Conservation (phyloP, 495 filamentous ascomycete genomes). For the Trichoderma asperelloides region DNA sequence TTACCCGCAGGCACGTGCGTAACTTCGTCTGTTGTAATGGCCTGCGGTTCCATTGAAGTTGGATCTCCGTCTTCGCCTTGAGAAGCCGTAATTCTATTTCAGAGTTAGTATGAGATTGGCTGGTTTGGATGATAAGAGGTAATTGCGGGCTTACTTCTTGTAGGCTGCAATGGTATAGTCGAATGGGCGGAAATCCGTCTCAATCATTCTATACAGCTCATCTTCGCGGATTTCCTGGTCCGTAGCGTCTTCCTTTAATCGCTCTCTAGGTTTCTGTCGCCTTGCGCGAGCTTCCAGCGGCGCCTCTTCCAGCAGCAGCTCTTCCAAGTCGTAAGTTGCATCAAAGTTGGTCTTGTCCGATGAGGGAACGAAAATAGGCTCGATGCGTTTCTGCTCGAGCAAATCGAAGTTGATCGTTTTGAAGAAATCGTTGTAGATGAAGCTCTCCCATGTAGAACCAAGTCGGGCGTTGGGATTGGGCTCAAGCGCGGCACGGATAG, state of each 20-base stretch:
- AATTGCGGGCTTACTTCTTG: conserved; percentile 42
- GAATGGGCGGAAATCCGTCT: conserved; percentile 89
- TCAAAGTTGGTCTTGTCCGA: conserved; percentile 99
- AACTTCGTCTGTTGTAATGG: conserved; percentile 36
- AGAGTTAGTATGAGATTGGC: conserved; percentile 65
- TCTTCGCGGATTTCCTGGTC: conserved; percentile 93
- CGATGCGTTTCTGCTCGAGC: conserved; percentile 79
- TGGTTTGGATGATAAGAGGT: conserved; percentile 35
- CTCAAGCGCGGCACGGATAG: conserved; percentile 73
- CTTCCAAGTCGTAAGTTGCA: conserved; percentile 94
- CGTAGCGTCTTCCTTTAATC: conserved; percentile 86
- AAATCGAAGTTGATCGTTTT: conserved; percentile 73
- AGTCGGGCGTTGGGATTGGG: conserved; percentile 72
- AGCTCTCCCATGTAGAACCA: conserved; percentile 71
- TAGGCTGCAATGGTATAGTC: conserved; percentile 79
- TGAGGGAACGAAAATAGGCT: conserved; percentile 85
- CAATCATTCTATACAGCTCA: conserved; percentile 88
- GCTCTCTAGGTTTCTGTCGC: conserved; percentile 85
- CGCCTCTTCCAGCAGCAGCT: conserved; percentile 88
- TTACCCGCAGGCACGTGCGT: conserved; percentile 18
- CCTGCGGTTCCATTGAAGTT: conserved; percentile 19
- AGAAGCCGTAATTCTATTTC: conserved; percentile 20
- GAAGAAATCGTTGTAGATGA: conserved; percentile 85
- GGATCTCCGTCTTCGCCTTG: conserved; percentile 10
- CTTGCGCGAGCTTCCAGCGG: conserved; percentile 87